These are phyloP conservation scores for Kwoniella sp. DNA, from an alignment of 768 basidiomycete genomes.

Conservation along the genomic window DNA sequence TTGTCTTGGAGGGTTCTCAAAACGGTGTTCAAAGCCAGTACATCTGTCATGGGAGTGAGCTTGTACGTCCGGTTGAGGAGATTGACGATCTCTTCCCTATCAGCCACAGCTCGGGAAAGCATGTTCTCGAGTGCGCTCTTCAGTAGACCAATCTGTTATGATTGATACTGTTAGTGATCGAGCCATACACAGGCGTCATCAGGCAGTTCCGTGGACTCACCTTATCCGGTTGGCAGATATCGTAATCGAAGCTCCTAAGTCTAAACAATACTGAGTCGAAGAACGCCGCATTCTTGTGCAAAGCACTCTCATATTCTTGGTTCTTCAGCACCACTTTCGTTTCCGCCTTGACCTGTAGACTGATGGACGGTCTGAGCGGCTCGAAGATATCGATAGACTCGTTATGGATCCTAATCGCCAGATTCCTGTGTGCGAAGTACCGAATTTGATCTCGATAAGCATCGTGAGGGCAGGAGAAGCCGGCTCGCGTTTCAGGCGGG, in stretches of 20 bases:
- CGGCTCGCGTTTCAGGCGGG: conserved; percentile 77
- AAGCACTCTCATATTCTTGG: conserved; percentile 76
- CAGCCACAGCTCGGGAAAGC: conserved; percentile 70
- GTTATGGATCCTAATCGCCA: conserved; percentile 71
- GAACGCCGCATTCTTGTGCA: conserved; percentile 66
- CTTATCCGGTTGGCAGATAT: conserved; percentile 51
- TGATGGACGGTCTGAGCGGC: conserved; percentile 82
- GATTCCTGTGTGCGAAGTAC: conserved; percentile 72
- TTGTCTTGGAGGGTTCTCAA: conserved; percentile 86
- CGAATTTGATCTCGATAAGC: conserved; percentile 90
- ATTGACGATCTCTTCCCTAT: conserved; percentile 67
- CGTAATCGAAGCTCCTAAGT: conserved; percentile 49
- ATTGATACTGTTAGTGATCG: background rate
- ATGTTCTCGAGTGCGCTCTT: conserved; percentile 57
- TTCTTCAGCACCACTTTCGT: conserved; percentile 88
- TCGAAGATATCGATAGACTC: conserved; percentile 82
- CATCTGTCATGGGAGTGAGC: conserved; percentile 78
- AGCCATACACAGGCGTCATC: background rate
- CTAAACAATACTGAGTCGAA: conserved; percentile 59
- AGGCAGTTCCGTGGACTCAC: conserved; percentile 15
- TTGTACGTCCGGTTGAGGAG: conserved; percentile 78
- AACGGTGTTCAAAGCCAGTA: conserved; percentile 80
- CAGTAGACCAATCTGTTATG: conserved; percentile 37
- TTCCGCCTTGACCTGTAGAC: conserved; percentile 81
- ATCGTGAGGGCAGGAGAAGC: conserved; percentile 89